A percentile compares a stretch with the other conserved stretches of the same genome.
Conservation (phyloP, 441 rosid genomes). For the Populus hybrid region DNA sequence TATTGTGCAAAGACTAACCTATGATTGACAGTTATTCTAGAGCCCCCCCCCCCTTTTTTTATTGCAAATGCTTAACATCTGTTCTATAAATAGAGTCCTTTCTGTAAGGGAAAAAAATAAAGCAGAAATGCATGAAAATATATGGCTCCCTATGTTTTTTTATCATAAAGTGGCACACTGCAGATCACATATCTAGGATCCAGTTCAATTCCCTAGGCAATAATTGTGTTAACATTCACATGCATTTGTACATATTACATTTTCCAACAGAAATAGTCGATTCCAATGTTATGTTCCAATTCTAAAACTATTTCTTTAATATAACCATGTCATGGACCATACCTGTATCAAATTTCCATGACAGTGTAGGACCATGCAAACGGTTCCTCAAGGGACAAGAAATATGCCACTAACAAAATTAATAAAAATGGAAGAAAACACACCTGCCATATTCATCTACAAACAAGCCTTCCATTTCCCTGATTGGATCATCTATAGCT, state of each 20-base stretch:
- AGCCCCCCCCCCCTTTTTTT: neutral
- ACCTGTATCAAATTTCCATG: neutral
- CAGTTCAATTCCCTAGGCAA: neutral
- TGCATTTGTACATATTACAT: neutral
- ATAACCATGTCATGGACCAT: neutral
- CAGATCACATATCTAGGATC: neutral
- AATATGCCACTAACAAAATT: neutral
- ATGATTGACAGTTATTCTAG: neutral
- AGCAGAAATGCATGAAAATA: neutral
- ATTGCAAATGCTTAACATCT: neutral
- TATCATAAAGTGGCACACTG: no score
- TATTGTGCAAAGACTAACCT: neutral
- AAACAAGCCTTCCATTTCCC: conserved; percentile 99
- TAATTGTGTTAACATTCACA: neutral
- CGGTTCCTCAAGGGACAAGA: neutral
- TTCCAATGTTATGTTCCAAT: neutral
- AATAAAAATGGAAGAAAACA: conserved; percentile 1
- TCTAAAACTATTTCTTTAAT: neutral
- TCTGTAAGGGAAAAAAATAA: neutral
- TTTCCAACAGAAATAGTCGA: neutral
- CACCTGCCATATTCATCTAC: conserved; percentile 99
- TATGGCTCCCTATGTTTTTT: neutral
- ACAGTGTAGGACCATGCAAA: neutral
- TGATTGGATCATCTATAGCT: conserved; percentile 88
- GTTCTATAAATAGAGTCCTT: neutral